Base-by-base conservation (phyloP, 257 asterid species). In the Asclepias syriaca region DNA sequence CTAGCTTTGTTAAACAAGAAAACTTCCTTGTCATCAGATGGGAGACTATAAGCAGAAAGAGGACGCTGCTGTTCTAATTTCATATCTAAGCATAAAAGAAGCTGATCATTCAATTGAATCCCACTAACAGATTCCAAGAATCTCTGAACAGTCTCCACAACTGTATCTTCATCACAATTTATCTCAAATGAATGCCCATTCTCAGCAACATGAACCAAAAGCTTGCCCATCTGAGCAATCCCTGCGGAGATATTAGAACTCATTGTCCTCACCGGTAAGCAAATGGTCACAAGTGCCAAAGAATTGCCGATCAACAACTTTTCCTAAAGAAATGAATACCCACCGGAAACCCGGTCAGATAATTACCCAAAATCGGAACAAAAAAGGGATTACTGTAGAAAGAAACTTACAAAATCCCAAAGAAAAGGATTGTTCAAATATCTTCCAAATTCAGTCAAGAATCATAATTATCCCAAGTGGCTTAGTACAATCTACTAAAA, bases 61-160 rank as follows among this genome's bases (percentile, higher is more conserved):
- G 92, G 81, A 19, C 84, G 87, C 24, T 84, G 90, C 7, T 89
- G 71, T 76, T 93, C 97, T 76, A 93, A 73, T 74, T 89, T 91
- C 96, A 87, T 86, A 87, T 87, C 97, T 79, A 89, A 82, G 78
- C 96, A 93, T 81, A 93, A 74, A 76, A 93, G 90, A 66, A 93
- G 95, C 83, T 93, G 98, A 77, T 91, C 97, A 77, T 81, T 80
- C 29, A 77, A 72, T 2, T 87, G 87, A 50, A 91, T 88, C 66
- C 94, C 86, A 2, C 88, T 79, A 57, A 72, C 84, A 1, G 97
- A 82, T 70, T 89, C 96, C 1, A 93, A 72, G 59, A 15, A 81
- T 72, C 83, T 86, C 83, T 89, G 96, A 50, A 91, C 87, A 16
- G 85, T 77, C 80, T 93, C 98, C 65, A 93, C 98, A n/a, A 87